Base-by-base conservation (phyloP, 2,329 filamentous ascomycete genomes). In the Fusarium sp. region DNA sequence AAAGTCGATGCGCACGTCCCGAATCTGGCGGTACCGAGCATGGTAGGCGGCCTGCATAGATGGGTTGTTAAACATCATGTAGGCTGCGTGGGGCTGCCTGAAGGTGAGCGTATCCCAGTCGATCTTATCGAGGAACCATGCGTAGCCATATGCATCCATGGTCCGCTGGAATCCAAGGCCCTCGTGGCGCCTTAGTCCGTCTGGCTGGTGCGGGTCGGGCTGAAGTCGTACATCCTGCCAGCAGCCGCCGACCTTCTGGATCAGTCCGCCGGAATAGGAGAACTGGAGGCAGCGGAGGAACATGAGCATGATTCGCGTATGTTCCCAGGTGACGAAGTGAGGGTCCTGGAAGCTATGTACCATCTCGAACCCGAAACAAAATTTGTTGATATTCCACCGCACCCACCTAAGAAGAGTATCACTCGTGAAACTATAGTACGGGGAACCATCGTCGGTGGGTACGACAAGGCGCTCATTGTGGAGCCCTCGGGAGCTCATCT, bases 121-220 rank as follows among this genome's bases (percentile, higher is more conserved):
- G 27, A 64, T 47, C 50, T 64, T 64, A 11, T 64, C 62, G 14
- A 57, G 62, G 27, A 64, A 64, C 50, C 62, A 64, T 14, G 62
- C 37, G 47, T 64, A 57, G 50, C 50, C 37, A 11, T 64, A 64
- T 2, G 4, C 37, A 20, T 58, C 62, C 62, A 58, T 57, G 15
- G 62, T 57, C 6, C 17, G 50, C 37, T 12, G 35, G 11, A 64
- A 64, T 12, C 62, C 27, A 17, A 57, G 62, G 35, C 37, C 37
- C 3, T 40, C 37, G 17, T 11, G 5, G 17, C 37, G 37, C 4
- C 37, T 8, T 1, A 40, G 62, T 35, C 50, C 37, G n/a, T 64
- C 47, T 27, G 50, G 62, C 50, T 64, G 27, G 5, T 12, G 5
- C 9, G 50, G 2, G 15, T 64, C 47, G n/a, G 62, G 62, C 20